Evolutionary conservation across 495 filamentous ascomycete genomes (phyloP).

Genomic region (Cetradonia linearis): DNA sequence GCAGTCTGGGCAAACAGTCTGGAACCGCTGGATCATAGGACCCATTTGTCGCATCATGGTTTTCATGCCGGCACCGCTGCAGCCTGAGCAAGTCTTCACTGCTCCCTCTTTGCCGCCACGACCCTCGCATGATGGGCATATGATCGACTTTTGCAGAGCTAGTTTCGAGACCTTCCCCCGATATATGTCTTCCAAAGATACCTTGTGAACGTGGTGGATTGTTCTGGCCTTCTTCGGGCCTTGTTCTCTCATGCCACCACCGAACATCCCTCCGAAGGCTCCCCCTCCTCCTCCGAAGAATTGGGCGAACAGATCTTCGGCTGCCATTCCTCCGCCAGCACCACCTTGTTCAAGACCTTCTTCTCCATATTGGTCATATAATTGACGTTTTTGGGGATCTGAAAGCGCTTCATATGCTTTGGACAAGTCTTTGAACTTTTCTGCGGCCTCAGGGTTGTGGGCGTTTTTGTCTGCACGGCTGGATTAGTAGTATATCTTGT

Average conservation of each 20-base stretch:
- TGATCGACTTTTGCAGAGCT: constrained; percentile 92
- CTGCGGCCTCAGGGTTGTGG: constrained; percentile 82
- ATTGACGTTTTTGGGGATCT: constrained; percentile 75
- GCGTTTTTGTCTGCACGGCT: constrained; percentile 75
- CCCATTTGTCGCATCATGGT: constrained; percentile 99
- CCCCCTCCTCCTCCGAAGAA: constrained; percentile 89
- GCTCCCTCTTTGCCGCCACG: constrained; percentile 96
- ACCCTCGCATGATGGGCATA: constrained; percentile 90
- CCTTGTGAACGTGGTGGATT: constrained; percentile 96
- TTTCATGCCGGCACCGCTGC: constrained; percentile 94
- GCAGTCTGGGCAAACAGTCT: constrained; percentile 97
- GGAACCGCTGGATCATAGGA: constrained; percentile 99
- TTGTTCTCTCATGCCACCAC: constrained; percentile 68
- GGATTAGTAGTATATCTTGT: neutral
- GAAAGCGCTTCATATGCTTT: constrained; percentile 90
- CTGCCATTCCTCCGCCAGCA: constrained; percentile 77
- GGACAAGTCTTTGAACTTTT: constrained; percentile 97
- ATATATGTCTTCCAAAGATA: constrained; percentile 96
- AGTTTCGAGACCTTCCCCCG: constrained; percentile 95
- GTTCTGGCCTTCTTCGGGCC: constrained; percentile 90
- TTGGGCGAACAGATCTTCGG: constrained; percentile 93
- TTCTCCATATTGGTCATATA: constrained; percentile 97
- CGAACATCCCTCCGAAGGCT: constrained; percentile 73
- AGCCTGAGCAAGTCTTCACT: constrained; percentile 80
- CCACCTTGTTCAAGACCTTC: constrained; percentile 86